Base-by-base conservation (phyloP, 1,284 basidiomycete genomes). In the Termitomyces sp. region DNA sequence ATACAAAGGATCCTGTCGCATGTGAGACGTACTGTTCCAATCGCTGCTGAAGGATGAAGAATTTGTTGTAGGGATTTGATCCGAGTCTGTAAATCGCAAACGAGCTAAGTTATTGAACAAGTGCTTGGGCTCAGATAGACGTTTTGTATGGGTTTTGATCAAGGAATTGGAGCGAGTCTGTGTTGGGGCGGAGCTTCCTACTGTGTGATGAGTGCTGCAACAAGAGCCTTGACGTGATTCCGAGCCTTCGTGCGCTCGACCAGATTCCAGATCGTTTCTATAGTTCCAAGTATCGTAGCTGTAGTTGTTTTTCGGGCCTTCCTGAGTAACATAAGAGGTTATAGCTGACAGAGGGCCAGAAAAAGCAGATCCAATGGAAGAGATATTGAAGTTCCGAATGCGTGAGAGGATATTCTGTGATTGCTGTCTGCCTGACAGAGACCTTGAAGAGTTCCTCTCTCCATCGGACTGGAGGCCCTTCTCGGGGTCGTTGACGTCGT, bases 341-440 rank as follows among this genome's bases (percentile, higher is more conserved):
- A 59, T 51, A 30, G 58, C 53, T 44, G 61, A 56, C 38, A 53
- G 34, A 53, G 58, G 43, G 3, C 56, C 58, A 51, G 61, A 61
- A 50, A 67, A 65, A 52, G 62, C 47, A 54, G 63, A 63, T 21
- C 62, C 59, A 28, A 67, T 58, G 12, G 63, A 62, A 47, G 57
- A 57, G n/a, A 65, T 55, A 50, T 62, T 65, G 51, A 66, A 64
- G 51, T 55, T 62, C 19, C 62, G 57, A 48, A 62, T 57, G 40
- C 57, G 59, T 42, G 55, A 52, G 19, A 62, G 53, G 21, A 62
- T 38, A 42, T 43, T 54, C 24, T 52, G 53, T 41, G 60, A 41
- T 34, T 49, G 48, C 17, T 56, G 52, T 21, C 50, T 33, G 42
- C 21, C 50, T 21, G 6, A 39, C 26, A 31, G 6, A 10, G 50